phyloP scores from a whole-genome alignment of 2,329 filamentous ascomycete genomes.

The Exophiala alcalophila region DNA sequence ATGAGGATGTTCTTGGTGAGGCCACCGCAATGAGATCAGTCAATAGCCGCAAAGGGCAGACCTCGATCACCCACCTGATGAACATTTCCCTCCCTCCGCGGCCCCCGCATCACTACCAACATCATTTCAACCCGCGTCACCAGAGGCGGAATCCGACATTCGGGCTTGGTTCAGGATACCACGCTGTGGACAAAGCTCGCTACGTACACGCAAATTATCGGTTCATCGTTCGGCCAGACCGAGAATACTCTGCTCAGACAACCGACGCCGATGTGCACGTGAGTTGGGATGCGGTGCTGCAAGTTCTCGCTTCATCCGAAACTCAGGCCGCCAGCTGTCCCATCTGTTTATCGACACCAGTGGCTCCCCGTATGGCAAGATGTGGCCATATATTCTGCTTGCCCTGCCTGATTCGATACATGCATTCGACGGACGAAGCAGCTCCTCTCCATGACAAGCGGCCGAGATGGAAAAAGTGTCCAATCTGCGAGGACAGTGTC shows the following conservation, averaged over 20 bases:
- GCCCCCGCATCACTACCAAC: constrained; percentile 55
- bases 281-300: constrained; percentile 86
- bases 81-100: constrained; percentile 81
- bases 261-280: constrained; percentile 83
- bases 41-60: constrained; percentile 80
- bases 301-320: constrained; percentile 84
- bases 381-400: constrained; percentile 97
- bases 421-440: constrained; percentile 79
- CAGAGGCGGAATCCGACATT: constrained; percentile 72
- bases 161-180: constrained; percentile 84
- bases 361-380: constrained; percentile 92
- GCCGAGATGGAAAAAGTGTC: constrained; percentile 87
- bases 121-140: constrained; percentile 54
- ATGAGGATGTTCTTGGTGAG: constrained; percentile 87
- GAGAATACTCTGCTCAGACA: constrained; percentile 75
- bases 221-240: constrained; percentile 84
- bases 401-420: constrained; percentile 88
- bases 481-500: constrained; percentile 91
- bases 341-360: constrained; percentile 88
- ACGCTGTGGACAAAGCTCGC: constrained; percentile 85
- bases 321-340: constrained; percentile 88
- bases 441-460: constrained; percentile 63
- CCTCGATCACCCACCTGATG: constrained; percentile 94
- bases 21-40: constrained; percentile 62
- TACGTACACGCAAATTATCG: constrained; percentile 96